Conservation (phyloP, 768 basidiomycete genomes). For the Imleria badia region DNA sequence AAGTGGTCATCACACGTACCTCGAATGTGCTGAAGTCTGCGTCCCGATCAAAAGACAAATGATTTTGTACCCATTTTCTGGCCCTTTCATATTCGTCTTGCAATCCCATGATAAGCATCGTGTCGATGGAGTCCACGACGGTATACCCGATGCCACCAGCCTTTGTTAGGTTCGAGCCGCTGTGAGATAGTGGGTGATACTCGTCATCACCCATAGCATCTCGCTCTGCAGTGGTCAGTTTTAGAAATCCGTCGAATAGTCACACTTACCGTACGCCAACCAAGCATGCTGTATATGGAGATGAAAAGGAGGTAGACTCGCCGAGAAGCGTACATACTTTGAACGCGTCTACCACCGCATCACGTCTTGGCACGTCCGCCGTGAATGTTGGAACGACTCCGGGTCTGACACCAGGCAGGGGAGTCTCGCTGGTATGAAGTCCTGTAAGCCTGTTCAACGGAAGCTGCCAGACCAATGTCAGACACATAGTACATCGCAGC, state of each 20-base stretch:
- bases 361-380: constrained; percentile 62
- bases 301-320: constrained; percentile 3
- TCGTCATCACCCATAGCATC: constrained; percentile 93
- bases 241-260: background rate
- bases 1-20: constrained; percentile 42
- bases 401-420: constrained; percentile 22
- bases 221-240: constrained; percentile 50
- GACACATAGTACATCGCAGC: background rate
- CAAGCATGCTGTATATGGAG: constrained; percentile 67
- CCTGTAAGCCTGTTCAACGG: constrained; percentile 5
- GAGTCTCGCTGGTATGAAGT: background rate
- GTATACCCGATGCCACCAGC: constrained; percentile 88
- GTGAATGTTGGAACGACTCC: constrained; percentile 28
- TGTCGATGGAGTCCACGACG: constrained; percentile 85
- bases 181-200: constrained; percentile 79
- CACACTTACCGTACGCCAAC: constrained; percentile 70
- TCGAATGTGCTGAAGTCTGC: constrained; percentile 88
- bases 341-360: constrained; percentile 78
- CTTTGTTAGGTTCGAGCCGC: constrained; percentile 74
- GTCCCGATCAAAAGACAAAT: constrained; percentile 74
- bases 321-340: constrained; percentile 47
- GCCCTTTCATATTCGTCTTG: constrained; percentile 76
- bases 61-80: constrained; percentile 68
- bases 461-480: constrained; percentile 16
- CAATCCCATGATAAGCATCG: constrained; percentile 83